Conservation (phyloP, 768 basidiomycete genomes). For the Russula sp. region DNA sequence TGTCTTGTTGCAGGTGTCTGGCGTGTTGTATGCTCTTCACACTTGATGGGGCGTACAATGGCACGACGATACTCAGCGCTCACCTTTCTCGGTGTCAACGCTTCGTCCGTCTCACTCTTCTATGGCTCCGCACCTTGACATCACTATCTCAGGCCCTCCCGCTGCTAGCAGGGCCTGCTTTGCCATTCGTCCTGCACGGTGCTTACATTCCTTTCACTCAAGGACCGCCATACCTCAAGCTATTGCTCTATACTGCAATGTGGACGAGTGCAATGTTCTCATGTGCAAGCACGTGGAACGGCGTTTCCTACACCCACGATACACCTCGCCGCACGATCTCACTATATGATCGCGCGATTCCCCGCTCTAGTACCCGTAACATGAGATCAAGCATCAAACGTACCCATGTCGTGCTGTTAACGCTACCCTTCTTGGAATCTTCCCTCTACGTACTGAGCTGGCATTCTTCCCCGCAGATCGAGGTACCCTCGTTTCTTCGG, state of each 20-base stretch:
- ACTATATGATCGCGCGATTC: slow-evolving; percentile 8
- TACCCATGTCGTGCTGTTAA: slow-evolving; percentile 29
- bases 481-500: slow-evolving; percentile 63
- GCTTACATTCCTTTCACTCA: slow-evolving; percentile 23
- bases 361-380: slow-evolving; percentile 6
- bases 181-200: slow-evolving; percentile 70
- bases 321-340: slow-evolving; percentile 67
- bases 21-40: slow-evolving; percentile 19
- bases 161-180: slow-evolving; percentile 61
- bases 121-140: slow-evolving; percentile 85
- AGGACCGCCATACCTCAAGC: slow-evolving; percentile 24
- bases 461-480: slow-evolving; percentile 76
- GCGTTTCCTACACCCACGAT: slow-evolving; percentile 88
- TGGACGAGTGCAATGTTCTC: no score
- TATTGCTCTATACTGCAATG: slow-evolving; percentile 35
- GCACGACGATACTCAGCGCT: slow-evolving; percentile 58
- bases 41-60: slow-evolving; percentile 69
- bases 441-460: slow-evolving; percentile 64
- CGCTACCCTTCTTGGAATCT: slow-evolving; percentile 46
- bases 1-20: slow-evolving; percentile 10
- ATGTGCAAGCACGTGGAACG: slow-evolving; percentile 80
- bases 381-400: neutral
- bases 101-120: slow-evolving; percentile 83
- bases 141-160: slow-evolving; percentile 88
- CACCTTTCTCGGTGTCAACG: slow-evolving; percentile 78